Conservation (phyloP, 176 grass and related monocot species). For the Microstegium vimineum region DNA sequence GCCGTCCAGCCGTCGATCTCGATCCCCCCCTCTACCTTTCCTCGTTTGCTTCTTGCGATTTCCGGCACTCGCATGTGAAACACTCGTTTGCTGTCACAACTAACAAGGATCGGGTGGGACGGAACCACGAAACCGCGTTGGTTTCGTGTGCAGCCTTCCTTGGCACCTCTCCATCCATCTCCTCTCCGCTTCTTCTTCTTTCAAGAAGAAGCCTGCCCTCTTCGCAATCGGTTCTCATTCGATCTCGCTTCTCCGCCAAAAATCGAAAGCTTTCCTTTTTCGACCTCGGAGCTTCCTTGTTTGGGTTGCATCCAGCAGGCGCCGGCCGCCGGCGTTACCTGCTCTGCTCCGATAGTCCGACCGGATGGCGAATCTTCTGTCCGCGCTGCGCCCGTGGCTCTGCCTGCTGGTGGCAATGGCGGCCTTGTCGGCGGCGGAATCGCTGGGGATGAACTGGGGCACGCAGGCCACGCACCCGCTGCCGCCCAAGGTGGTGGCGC, state of each 20-base stretch:
- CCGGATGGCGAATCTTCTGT: slow-evolving; percentile 10
- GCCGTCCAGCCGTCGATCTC: not conserved
- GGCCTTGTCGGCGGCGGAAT: slow-evolving; percentile 14
- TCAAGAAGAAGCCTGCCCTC: not conserved
- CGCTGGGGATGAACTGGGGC: slow-evolving; percentile 87
- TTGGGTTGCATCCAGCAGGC: not conserved
- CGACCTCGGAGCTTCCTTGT: not conserved
- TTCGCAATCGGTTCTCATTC: not conserved
- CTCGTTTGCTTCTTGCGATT: slow-evolving; percentile 2
- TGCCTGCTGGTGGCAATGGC: not conserved
- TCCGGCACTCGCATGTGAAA: slow-evolving; percentile 13
- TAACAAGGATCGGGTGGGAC: slow-evolving; percentile 16
- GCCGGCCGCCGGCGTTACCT: not conserved
- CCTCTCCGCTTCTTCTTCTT: not conserved
- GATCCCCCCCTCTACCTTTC: not conserved
- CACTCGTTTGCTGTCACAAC: slow-evolving; percentile 12
- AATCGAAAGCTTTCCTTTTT: slow-evolving; percentile 4
- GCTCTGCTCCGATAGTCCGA: not conserved
- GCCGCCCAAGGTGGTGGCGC: slow-evolving; percentile 57
- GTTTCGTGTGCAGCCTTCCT: not conserved
- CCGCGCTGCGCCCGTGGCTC: slow-evolving; percentile 2
- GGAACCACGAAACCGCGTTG: slow-evolving; percentile 13
- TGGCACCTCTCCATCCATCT: not conserved
- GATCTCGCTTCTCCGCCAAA: not conserved
- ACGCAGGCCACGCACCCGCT: slow-evolving; percentile 70